A percentile compares a stretch with the other conserved stretches of the same genome.
Conservation (phyloP, 192 early-diverging fungal species). For the Rhizoclosmatium sp. region DNA sequence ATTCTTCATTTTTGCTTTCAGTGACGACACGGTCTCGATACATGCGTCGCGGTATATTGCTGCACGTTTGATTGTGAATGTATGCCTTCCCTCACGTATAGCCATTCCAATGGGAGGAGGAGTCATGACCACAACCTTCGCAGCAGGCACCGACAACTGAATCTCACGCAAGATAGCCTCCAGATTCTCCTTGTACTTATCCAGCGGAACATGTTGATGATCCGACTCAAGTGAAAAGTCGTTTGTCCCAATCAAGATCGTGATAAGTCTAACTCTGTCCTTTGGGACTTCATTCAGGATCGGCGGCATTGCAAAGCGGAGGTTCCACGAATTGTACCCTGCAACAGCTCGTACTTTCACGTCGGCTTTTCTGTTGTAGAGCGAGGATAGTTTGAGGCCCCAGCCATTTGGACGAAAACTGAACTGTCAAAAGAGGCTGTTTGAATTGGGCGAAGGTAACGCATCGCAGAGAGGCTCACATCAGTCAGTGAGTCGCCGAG, state of each 20-base stretch:
- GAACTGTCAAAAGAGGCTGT: not conserved
- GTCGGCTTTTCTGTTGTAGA: not conserved
- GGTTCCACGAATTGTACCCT: slow-evolving; percentile 3
- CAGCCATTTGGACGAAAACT: not conserved
- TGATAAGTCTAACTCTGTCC: slow-evolving; percentile 51
- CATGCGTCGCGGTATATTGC: slow-evolving; percentile 37
- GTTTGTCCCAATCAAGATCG: slow-evolving; percentile 84
- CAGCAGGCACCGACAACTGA: slow-evolving; percentile 64
- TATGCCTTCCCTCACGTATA: slow-evolving; percentile 46
- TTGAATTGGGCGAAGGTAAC: not conserved
- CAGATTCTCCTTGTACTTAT: slow-evolving; percentile 62
- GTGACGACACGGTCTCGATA: slow-evolving; percentile 24
- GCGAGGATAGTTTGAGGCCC: not conserved
- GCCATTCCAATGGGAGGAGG: slow-evolving; percentile 71
- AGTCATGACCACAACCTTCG: slow-evolving; percentile 72
- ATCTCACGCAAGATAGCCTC: slow-evolving; percentile 61
- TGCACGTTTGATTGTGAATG: not conserved
- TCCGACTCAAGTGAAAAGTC: slow-evolving; percentile 58
- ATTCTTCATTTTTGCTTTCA: not conserved
- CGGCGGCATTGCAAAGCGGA: not conserved
- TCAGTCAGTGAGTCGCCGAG: slow-evolving; percentile 2
- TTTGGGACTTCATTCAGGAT: not conserved
- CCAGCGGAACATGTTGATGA: slow-evolving; percentile 66
- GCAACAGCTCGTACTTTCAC: not conserved
- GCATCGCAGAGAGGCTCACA: not conserved